Percentiles rank a stretch among this genome's conserved stretches.
These are phyloP conservation scores for Metschnikowia bowlesiae DNA, from an alignment of 805 yeast species.

Conservation along the genomic window DNA sequence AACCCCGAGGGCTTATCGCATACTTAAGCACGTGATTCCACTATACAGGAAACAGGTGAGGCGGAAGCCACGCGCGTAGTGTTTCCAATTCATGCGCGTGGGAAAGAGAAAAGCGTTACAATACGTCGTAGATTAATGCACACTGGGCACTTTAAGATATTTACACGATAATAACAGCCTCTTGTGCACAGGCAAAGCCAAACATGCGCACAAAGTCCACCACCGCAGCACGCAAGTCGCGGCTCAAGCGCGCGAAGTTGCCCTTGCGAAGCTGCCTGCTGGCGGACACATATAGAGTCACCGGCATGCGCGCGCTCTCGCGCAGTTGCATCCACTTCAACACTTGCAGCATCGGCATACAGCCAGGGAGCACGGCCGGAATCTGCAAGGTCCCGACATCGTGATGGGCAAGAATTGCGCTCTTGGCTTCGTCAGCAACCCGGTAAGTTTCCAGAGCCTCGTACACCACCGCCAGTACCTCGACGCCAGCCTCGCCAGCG, in stretches of 20 bases:
- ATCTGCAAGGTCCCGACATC: constrained; percentile 14
- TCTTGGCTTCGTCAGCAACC: constrained; percentile 17
- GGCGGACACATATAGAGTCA: constrained; percentile 12
- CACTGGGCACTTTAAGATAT: not conserved
- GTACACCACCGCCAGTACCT: constrained; percentile 4
- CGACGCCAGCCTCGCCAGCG: not conserved
- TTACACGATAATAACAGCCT: constrained; percentile 5
- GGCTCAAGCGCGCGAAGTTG: constrained; percentile 20
- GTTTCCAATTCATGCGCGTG: not conserved
- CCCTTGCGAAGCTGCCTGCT: constrained; percentile 18
- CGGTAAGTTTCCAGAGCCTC: constrained; percentile 7
- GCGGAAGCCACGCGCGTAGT: not conserved
- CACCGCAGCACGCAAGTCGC: constrained; percentile 23
- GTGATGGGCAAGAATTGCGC: constrained; percentile 12
- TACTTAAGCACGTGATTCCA: not conserved
- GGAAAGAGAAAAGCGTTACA: not conserved
- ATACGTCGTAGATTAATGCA: not conserved
- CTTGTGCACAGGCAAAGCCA: constrained; percentile 28
- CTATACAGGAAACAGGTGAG: too few relatives aligned
- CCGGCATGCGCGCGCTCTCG: constrained; percentile 2
- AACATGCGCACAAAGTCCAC: constrained; percentile 42
- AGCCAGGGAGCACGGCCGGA: constrained; percentile 49
- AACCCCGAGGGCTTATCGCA: constrained; percentile 5
- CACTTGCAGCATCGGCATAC: constrained; percentile 45
- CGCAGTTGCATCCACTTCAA: constrained; percentile 24